Evolutionary conservation across 2,329 filamentous ascomycete species (phyloP), one percentile per base, ranked within the genome.

Genomic region (Sodiomyces alkalinus): DNA sequence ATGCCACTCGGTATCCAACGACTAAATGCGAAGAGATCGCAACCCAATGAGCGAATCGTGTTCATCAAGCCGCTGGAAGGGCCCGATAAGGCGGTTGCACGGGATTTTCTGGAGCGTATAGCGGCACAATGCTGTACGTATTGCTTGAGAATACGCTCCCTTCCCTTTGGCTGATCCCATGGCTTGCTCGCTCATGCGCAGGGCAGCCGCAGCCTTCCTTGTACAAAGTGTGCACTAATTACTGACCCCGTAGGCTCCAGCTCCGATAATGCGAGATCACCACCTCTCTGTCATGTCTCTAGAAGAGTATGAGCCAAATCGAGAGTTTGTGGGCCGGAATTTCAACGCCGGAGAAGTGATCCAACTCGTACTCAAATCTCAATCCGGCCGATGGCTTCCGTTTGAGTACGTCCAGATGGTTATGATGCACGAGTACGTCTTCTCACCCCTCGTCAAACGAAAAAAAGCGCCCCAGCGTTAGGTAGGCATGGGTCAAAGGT

Each of bases 321-420:
- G 58, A 22, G 81, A 92, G 49, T 92, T 92, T 43, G 74, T 82
- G 22, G 83, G 83, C 3, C 78, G 83, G 31, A 92, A 92, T 47
- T 92, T 92, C 62, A 92, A 92, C 41, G 79, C 77, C 6, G 85
- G 83, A 19, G 83, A 92, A 48, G 76, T 87, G 19, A 72, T 92
- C 28, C 82, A 92, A 52, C 64, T 92, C 2, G 83, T 92, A 2
- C 64, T 92, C 16, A 77, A 76, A 41, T 71, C 79, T 1, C 65
- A 63, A 0, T 58, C 55, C 4, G 69, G 70, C 16, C 65, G 58
- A 33, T 92, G 83, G 83, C 58, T 92, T 14, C 79, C 80, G 0
- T 85, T 90, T 45, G 62, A 72, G 35, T 83, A 85, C 44, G 80
- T 92, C 11, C 80, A 90, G 52, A 87, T 90, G 80, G 81, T 92